phyloP scores from a whole-genome alignment of 2,329 filamentous ascomycete genomes.

The Fusarium setosum region DNA sequence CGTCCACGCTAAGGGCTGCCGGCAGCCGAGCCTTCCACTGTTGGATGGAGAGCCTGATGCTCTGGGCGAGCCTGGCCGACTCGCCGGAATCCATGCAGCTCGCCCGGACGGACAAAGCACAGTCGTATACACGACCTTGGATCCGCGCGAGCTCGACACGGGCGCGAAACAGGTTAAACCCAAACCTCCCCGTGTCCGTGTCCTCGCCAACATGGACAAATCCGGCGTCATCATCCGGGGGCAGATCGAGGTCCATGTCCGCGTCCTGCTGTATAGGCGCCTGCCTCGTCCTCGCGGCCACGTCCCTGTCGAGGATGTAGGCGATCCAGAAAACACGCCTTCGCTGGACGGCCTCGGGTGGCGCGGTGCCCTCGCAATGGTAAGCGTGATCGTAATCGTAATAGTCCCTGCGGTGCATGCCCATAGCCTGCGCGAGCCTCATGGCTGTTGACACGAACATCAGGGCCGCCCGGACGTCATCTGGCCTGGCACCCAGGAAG shows the following conservation, averaged over 20 bases:
- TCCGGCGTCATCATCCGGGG: background rate
- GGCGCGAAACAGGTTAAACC: slow-evolving; percentile 15
- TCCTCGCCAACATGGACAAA: background rate
- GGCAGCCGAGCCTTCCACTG: slow-evolving; percentile 15
- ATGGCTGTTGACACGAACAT: slow-evolving; percentile 22
- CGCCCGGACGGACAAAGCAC: background rate
- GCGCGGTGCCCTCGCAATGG: background rate
- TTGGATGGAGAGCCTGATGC: background rate
- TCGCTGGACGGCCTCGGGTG: background rate
- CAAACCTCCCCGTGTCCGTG: background rate
- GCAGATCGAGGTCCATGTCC: slow-evolving; percentile 12
- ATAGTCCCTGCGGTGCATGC: background rate
- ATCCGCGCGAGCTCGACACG: slow-evolving; percentile 24
- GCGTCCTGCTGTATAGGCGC: slow-evolving; percentile 12
- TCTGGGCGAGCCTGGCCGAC: background rate
- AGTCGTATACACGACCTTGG: slow-evolving; percentile 24
- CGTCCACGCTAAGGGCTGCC: background rate
- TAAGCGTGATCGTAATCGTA: background rate
- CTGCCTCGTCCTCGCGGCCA: slow-evolving; percentile 1
- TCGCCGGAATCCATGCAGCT: background rate
- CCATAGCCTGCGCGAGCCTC: slow-evolving; percentile 14
- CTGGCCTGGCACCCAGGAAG: slow-evolving; percentile 1
- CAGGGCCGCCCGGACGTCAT: slow-evolving; percentile 4
- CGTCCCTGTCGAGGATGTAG: slow-evolving; percentile 25
- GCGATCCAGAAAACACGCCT: slow-evolving; percentile 31